Evolutionary conservation across 108 stramenopile genomes (phyloP), one percentile per base, ranked within the genome.

Genomic region (Skeletonema marinoi): DNA sequence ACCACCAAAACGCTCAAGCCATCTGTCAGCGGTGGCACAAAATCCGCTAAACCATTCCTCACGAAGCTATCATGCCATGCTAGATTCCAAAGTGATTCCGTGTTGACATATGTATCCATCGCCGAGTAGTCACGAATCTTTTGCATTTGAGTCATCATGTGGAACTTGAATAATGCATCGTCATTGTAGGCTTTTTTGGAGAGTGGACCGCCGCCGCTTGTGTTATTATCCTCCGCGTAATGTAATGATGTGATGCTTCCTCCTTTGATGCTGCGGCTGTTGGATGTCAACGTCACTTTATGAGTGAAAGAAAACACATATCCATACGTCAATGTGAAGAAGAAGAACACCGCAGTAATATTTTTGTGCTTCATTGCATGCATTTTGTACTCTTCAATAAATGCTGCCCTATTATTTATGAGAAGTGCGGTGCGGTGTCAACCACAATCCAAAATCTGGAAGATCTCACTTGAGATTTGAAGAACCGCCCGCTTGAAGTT

Each of bases 21-120:
- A 33, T 60, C 69, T 4, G 60, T 70, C 60, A 73, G n/a, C 33
- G 36, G 71, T 14, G 71, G 71, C 10, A 73, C 38, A 66, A 73
- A 73, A 66, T 73, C 71, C 19, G 63, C 32, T 16, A 73, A 46
- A 19, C 71, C 71, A 66, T 73, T 73, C 21, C 71, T 42, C 6
- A 42, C 39, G 30, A 73, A 73, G 29, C 31, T 32, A 30, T 73
- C 36, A 30, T 73, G 71, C 71, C 71, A 73, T 13, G 66, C 66
- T 33, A 41, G 35, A 66, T 66, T 66, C 66, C 66, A 66, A 11
- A 66, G 29, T 41, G 66, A 66, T 66, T 39, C 5, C 1, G 66
- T 66, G 35, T 66, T 41, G 39, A 66, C 66, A 46, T 42, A 66
- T 46, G 66, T 66, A 29, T 66, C 39, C 66, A 66, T 66, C 0